Percentiles rank a stretch among this genome's conserved stretches.
phyloP scores from a whole-genome alignment of 805 yeast species.

The Pichia rugopelliculosa region DNA sequence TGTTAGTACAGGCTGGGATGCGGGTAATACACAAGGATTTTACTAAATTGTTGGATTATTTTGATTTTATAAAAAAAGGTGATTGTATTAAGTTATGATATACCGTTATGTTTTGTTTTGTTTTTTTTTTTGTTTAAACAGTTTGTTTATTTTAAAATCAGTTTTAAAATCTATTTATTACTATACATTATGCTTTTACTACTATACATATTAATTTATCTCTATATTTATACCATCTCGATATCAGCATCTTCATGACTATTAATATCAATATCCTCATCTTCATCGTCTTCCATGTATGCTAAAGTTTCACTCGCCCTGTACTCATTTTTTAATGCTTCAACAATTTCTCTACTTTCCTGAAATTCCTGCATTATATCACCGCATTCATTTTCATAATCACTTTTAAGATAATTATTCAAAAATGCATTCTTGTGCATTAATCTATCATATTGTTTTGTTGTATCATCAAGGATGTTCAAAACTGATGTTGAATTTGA shows the following conservation, averaged over 20 bases:
- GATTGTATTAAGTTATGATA: background rate
- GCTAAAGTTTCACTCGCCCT: slow-evolving; percentile 32
- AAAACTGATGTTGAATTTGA: slow-evolving; percentile 76
- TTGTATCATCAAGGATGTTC: slow-evolving; percentile 54
- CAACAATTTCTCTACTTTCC: slow-evolving; percentile 40
- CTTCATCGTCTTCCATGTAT: slow-evolving; percentile 41
- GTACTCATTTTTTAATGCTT: slow-evolving; percentile 41
- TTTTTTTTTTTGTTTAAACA: too few relatives aligned
- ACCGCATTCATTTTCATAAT: slow-evolving; percentile 36
- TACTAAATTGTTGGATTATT: background rate
- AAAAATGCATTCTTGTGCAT: slow-evolving; percentile 78
- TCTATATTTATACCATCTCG: background rate
- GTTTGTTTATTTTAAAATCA: background rate
- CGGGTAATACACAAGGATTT: slow-evolving; percentile 2
- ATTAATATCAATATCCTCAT: background rate
- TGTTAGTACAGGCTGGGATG: slow-evolving; percentile 10
- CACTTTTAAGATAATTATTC: slow-evolving; percentile 57
- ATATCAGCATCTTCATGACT: background rate
- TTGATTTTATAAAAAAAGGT: background rate
- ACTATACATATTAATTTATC: background rate
- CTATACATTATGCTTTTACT: background rate
- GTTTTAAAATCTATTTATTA: background rate
- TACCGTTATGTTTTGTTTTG: background rate
- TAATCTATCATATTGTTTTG: slow-evolving; percentile 72
- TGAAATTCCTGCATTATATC: slow-evolving; percentile 42